phyloP scores from a whole-genome alignment of 129 eudicot species.

The Calendula officinalis region DNA sequence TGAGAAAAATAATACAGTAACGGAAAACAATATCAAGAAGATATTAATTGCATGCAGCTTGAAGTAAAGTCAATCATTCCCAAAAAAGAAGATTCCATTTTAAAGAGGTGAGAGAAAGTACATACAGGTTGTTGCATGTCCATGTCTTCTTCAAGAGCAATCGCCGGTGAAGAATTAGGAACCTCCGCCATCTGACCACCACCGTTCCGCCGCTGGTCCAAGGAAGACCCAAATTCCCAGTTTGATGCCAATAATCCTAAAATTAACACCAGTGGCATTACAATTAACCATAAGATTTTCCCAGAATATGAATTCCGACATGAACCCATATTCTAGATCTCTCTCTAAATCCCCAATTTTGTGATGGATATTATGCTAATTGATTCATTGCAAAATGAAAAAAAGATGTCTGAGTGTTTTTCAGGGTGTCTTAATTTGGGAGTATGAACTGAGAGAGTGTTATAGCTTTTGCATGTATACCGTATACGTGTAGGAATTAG shows the following conservation, averaged over 20 bases:
- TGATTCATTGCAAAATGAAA: not conserved
- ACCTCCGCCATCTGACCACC: constrained; percentile 31
- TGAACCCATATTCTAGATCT: constrained; percentile 25
- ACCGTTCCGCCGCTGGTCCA: constrained; percentile 25
- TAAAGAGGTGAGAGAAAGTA: constrained; percentile 15
- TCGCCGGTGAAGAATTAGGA: constrained; percentile 30
- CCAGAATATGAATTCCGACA: constrained; percentile 24
- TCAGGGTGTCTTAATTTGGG: constrained; percentile 8
- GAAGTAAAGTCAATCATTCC: constrained; percentile 30
- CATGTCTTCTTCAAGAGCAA: constrained; percentile 34
- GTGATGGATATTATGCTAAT: not conserved
- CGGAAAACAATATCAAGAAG: constrained; percentile 21
- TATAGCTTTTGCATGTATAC: constrained; percentile 21
- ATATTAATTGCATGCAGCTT: constrained; percentile 28
- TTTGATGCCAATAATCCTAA: constrained; percentile 28
- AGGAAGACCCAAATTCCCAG: not conserved
- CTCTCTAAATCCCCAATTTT: not conserved
- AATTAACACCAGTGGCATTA: constrained; percentile 24
- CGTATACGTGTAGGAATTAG: constrained; percentile 30
- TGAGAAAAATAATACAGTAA: not conserved
- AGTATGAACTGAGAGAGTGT: constrained; percentile 10
- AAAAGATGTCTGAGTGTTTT: not conserved
- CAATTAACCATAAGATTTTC: constrained; percentile 20
- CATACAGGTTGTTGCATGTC: constrained; percentile 44
- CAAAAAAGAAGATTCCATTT: constrained; percentile 10